These are phyloP conservation scores for Stevia rebaudiana DNA, from an alignment of 140 eudicot species.

Conservation along the genomic window DNA sequence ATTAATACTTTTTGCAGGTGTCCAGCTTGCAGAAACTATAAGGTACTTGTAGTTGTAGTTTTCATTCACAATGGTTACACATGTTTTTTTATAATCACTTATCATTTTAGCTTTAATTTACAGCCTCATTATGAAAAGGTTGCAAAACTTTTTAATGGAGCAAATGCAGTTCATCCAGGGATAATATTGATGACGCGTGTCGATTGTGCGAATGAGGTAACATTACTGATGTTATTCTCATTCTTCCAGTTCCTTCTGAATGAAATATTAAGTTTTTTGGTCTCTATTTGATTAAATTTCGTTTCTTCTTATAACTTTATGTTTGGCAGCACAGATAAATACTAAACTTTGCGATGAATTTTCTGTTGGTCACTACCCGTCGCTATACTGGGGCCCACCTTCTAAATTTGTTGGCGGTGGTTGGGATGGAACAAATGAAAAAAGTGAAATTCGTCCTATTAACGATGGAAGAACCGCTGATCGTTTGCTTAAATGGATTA, in stretches of 20 bases:
- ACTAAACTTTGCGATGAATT: conserved; percentile 76
- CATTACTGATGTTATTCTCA: conserved; percentile 6
- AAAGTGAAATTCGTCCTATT: conserved; percentile 51
- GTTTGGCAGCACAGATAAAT: conserved; percentile 96
- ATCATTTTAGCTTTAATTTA: conserved; percentile 12
- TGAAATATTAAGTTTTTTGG: not conserved
- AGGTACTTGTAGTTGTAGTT: conserved; percentile 56
- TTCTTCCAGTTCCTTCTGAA: not conserved
- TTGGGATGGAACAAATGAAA: conserved; percentile 52
- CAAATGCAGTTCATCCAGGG: conserved; percentile 86
- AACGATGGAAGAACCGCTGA: conserved; percentile 76
- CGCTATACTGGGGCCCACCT: conserved; percentile 75
- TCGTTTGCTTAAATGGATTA: conserved; percentile 72
- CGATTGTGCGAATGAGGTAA: conserved; percentile 86
- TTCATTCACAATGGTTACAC: not conserved
- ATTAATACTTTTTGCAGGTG: conserved; percentile 57
- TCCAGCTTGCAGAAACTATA: conserved; percentile 95
- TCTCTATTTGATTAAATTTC: not conserved
- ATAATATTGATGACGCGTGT: conserved; percentile 71
- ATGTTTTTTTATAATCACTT: conserved; percentile 4
- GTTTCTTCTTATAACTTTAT: conserved; percentile 7
- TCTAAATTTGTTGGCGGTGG: conserved; percentile 59
- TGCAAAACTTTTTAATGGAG: conserved; percentile 82
- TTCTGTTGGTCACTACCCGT: conserved; percentile 68
- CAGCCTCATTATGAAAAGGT: conserved; percentile 94